These are phyloP conservation scores for Massarina eburnea DNA, from an alignment of 2,329 filamentous ascomycete species.

Conservation along the genomic window DNA sequence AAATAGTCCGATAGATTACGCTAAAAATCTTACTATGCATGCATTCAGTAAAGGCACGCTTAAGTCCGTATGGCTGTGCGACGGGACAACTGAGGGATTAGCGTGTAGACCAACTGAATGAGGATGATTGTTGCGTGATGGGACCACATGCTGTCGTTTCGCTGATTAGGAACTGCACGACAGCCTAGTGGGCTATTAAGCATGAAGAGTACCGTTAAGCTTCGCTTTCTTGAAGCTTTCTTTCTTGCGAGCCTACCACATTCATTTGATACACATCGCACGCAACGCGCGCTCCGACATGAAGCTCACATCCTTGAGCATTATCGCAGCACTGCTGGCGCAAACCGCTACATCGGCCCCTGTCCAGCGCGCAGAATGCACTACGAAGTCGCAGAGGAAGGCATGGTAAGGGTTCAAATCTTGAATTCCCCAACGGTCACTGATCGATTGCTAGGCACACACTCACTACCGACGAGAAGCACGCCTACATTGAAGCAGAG, in stretches of 20 bases:
- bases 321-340: background rate
- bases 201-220: background rate
- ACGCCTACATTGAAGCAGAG: constrained; percentile 6
- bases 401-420: constrained; percentile 2
- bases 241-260: background rate
- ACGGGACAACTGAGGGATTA: background rate
- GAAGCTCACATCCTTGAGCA: constrained; percentile 4
- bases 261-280: background rate
- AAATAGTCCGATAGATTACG: background rate
- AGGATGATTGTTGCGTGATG: background rate
- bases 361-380: background rate
- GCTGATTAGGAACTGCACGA: background rate
- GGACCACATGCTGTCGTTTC: background rate
- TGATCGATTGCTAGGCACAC: constrained; percentile 4
- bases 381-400: constrained; percentile 1
- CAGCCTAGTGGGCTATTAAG: background rate
- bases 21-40: background rate
- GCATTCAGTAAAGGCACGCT: background rate
- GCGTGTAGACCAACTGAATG: too few relatives aligned
- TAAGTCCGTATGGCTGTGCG: background rate
- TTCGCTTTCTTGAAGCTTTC: background rate
- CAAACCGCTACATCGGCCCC: background rate
- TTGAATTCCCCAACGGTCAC: background rate
- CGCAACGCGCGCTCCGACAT: constrained; percentile 2
- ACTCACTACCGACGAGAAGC: constrained; percentile 6